phyloP scores from a whole-genome alignment of 768 basidiomycete species.

The Coprinellus micaceus region DNA sequence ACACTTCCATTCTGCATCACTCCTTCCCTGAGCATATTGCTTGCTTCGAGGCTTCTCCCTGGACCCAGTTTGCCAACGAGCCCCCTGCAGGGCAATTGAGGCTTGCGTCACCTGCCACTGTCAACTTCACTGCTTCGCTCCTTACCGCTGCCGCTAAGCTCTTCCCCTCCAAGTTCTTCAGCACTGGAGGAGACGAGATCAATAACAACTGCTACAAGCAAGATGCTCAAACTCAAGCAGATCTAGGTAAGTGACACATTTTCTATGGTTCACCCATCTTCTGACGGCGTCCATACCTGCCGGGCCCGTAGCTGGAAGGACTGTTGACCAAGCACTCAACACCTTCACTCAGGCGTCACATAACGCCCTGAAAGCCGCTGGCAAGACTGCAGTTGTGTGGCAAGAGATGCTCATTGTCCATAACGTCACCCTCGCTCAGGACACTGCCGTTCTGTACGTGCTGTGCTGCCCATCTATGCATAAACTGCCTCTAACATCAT shows the following conservation, averaged over 20 bases:
- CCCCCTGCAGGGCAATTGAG: slow-evolving; percentile 85
- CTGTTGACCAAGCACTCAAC: slow-evolving; percentile 60
- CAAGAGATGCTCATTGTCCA: slow-evolving; percentile 70
- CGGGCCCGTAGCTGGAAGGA: slow-evolving; percentile 42
- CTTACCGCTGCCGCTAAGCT: slow-evolving; percentile 48
- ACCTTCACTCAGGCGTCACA: slow-evolving; percentile 60
- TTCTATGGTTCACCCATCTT: background rate
- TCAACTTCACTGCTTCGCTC: slow-evolving; percentile 56
- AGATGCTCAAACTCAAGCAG: slow-evolving; percentile 55
- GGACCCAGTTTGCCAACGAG: slow-evolving; percentile 63
- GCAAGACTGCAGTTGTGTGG: slow-evolving; percentile 81
- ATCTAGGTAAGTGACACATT: slow-evolving; percentile 35
- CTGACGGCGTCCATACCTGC: background rate
- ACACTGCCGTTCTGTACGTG: slow-evolving; percentile 56
- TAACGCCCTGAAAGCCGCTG: slow-evolving; percentile 41
- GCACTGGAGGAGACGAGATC: slow-evolving; percentile 82
- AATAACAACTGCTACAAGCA: slow-evolving; percentile 62
- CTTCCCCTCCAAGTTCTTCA: slow-evolving; percentile 58
- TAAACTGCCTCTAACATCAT: background rate
- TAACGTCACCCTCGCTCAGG: slow-evolving; percentile 39
- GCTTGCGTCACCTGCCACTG: slow-evolving; percentile 54
- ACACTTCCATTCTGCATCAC: slow-evolving; percentile 64
- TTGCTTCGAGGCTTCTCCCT: slow-evolving; percentile 57
- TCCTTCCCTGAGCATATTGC: slow-evolving; percentile 75
- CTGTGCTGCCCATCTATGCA: background rate